Evolutionary conservation across 139 green algal species (phyloP).

Genomic region (Haematococcus lacustris): DNA sequence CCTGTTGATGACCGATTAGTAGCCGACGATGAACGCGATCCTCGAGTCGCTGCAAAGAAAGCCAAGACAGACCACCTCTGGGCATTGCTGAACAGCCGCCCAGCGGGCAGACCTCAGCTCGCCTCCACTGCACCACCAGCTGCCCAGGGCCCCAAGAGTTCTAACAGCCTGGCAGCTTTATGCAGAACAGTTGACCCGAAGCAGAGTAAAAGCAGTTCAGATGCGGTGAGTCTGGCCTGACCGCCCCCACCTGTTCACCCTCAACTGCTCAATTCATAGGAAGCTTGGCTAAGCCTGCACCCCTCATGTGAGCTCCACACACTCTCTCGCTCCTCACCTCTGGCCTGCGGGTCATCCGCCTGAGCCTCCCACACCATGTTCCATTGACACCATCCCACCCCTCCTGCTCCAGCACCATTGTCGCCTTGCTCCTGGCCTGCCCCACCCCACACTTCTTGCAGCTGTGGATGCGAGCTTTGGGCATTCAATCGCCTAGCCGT

Average conservation of each 20-base stretch:
- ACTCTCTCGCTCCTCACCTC: too few species aligned
- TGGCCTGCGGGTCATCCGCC: too few species aligned
- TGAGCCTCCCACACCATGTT: not conserved
- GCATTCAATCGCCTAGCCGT: not conserved
- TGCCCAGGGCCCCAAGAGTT: conserved; percentile 2
- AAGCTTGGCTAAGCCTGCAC: not conserved
- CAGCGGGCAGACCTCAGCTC: not conserved
- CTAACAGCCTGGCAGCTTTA: conserved; percentile 20
- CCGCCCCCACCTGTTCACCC: not conserved
- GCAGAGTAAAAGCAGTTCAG: conserved; percentile 14
- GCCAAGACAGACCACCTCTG: conserved; percentile 15
- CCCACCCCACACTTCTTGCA: conserved; percentile 10
- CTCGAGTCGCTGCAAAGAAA: conserved; percentile 10
- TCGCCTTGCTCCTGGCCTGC: not conserved
- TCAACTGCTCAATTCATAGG: not conserved
- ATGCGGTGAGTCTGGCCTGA: conserved; percentile 23
- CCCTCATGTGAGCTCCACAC: not conserved
- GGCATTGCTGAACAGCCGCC: conserved; percentile 6
- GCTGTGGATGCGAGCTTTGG: conserved; percentile 44
- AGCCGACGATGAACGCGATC: conserved; percentile 5
- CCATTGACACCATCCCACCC: not conserved
- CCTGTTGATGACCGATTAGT: not conserved
- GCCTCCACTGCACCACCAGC: not conserved
- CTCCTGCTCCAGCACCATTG: not conserved
- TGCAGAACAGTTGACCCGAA: conserved; percentile 21